Conservation (phyloP, 352 stramenopile genomes). For the Globisporangium cylindrosporum region DNA sequence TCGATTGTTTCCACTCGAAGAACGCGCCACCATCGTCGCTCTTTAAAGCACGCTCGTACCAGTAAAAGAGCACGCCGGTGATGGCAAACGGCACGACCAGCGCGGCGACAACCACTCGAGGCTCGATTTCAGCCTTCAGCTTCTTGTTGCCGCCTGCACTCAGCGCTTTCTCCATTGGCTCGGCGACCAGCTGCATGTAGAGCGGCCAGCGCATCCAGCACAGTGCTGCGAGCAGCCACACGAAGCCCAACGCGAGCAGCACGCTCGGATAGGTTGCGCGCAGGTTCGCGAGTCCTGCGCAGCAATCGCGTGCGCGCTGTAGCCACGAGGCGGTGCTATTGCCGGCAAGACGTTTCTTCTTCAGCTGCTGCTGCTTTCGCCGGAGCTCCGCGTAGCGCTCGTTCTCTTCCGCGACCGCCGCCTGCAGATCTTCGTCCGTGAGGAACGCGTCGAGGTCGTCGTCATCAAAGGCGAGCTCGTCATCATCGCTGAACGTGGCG, state of each 20-base stretch:
- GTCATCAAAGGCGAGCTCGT: background rate
- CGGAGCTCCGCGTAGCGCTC: conserved; percentile 12
- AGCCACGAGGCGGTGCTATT: background rate
- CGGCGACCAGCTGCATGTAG: conserved; percentile 30
- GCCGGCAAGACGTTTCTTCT: background rate
- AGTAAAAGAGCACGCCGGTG: conserved; percentile 43
- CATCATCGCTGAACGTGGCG: conserved; percentile 11
- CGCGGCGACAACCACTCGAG: conserved; percentile 32
- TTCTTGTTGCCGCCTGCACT: conserved; percentile 13
- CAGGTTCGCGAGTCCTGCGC: background rate
- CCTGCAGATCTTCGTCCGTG: conserved; percentile 13
- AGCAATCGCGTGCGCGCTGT: background rate
- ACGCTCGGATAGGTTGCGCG: background rate
- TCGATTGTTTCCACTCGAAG: background rate
- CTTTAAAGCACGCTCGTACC: conserved; percentile 19
- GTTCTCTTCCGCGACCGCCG: conserved; percentile 7
- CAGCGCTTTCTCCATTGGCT: conserved; percentile 26
- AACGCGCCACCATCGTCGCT: background rate
- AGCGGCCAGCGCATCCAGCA: conserved; percentile 54
- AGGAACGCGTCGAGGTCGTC: conserved; percentile 18
- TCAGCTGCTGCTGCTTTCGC: conserved; percentile 11
- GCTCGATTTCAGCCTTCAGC: conserved; percentile 44
- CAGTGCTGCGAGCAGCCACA: conserved; percentile 39
- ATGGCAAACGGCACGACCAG: conserved; percentile 39
- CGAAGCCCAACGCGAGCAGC: conserved; percentile 8